Conservation (phyloP, 306 rosid genomes). For the Prunus dulcis region DNA sequence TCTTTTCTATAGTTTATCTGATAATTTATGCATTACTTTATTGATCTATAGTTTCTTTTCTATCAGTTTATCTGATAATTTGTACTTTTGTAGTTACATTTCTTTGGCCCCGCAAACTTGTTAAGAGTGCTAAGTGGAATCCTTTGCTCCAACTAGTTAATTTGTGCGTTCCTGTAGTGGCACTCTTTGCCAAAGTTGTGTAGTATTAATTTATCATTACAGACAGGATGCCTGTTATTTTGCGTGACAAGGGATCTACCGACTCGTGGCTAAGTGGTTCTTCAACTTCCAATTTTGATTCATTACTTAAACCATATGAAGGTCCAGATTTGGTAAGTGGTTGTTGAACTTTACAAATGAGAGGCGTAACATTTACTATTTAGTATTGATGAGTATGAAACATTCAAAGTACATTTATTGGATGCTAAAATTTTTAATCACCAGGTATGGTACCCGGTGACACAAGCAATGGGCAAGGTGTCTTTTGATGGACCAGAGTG, state of each 20-base stretch:
- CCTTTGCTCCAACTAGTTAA: not conserved
- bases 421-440: slow-evolving; percentile 9
- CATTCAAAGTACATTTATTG: not conserved
- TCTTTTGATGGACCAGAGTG: slow-evolving; percentile 89
- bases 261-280: slow-evolving; percentile 67
- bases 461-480: slow-evolving; percentile 77
- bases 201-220: slow-evolving; percentile 20
- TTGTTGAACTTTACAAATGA: slow-evolving; percentile 6
- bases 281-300: slow-evolving; percentile 46
- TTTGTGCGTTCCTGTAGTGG: not conserved
- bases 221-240: slow-evolving; percentile 95
- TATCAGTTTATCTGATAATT: not conserved
- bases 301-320: slow-evolving; percentile 68
- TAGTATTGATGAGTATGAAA: not conserved
- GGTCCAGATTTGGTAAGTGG: slow-evolving; percentile 70
- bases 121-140: slow-evolving; percentile 6
- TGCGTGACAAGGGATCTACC: slow-evolving; percentile 64
- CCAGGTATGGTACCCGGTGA: slow-evolving; percentile 86
- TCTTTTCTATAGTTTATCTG: not conserved
- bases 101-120: not conserved
- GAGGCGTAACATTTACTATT: not conserved
- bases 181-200: slow-evolving; percentile 18
- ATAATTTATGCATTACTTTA: not conserved
- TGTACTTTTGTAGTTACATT: not conserved
- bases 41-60: no score